Percentiles rank a stretch among this genome's conserved stretches.
phyloP scores from a whole-genome alignment of 1,284 basidiomycete species.

The Fomitiporia mediterranea region DNA sequence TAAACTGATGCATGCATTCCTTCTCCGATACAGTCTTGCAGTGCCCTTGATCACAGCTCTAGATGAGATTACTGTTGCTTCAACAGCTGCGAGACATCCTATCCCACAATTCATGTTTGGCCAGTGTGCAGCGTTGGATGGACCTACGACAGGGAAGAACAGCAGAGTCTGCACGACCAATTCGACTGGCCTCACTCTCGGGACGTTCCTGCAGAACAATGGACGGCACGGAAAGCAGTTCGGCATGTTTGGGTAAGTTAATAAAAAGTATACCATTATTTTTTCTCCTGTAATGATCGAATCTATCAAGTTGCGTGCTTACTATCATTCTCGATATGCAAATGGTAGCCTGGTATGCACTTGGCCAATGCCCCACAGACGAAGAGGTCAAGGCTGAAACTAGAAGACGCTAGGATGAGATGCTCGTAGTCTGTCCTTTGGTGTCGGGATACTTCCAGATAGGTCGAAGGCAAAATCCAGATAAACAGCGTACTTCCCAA shows the following conservation, averaged over 20 bases:
- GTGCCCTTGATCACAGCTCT: conserved; percentile 78
- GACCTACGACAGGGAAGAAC: conserved; percentile 70
- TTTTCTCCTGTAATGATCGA: too few species aligned
- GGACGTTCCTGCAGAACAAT: conserved; percentile 64
- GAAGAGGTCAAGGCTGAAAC: conserved; percentile 76
- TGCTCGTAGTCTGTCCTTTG: conserved; percentile 5
- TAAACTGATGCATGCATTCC: too few species aligned
- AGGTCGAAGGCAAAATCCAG: too few species aligned
- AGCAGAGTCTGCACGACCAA: conserved; percentile 63
- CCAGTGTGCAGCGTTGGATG: conserved; percentile 64
- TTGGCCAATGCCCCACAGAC: conserved; percentile 62
- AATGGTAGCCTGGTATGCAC: conserved; percentile 79
- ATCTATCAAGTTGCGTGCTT: conserved; percentile 65
- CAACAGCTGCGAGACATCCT: conserved; percentile 23
- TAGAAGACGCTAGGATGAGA: conserved; percentile 47
- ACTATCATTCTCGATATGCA: conserved; percentile 79
- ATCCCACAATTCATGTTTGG: conserved; percentile 55
- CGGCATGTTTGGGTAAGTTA: conserved; percentile 58
- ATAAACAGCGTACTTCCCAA: too few species aligned
- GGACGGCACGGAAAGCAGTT: conserved; percentile 84
- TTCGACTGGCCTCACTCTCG: conserved; percentile 54
- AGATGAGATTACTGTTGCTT: conserved; percentile 40
- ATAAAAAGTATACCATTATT: too few species aligned
- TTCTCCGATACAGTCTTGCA: conserved; percentile 69
- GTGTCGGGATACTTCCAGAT: not conserved